These are phyloP conservation scores for Tylopilus sp. DNA, from an alignment of 768 basidiomycete species.

Conservation along the genomic window DNA sequence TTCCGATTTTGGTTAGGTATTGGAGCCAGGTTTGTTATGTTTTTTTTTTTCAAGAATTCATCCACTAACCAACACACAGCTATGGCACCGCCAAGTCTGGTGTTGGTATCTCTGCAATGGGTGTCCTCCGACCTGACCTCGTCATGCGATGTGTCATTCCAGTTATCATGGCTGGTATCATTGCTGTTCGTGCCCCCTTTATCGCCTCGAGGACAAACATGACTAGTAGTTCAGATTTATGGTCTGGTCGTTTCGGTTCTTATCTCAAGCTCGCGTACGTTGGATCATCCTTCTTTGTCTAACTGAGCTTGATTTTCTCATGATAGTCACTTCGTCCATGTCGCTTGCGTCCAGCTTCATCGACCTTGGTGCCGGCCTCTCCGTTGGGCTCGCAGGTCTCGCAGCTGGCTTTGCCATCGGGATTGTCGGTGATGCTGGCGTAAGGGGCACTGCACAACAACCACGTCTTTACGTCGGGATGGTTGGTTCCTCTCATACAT, in stretches of 20 bases:
- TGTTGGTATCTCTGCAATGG: constrained; percentile 97
- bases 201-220: neutral
- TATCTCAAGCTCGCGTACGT: constrained; percentile 56
- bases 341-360: constrained; percentile 91
- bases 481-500: constrained; percentile 42
- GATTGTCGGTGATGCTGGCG: constrained; percentile 98
- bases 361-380: constrained; percentile 90
- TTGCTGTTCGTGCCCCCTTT: constrained; percentile 67
- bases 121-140: constrained; percentile 90
- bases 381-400: constrained; percentile 91
- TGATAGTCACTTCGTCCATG: constrained; percentile 69
- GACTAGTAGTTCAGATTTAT: constrained; percentile 64
- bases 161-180: constrained; percentile 52
- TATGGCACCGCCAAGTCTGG: constrained; percentile 99
- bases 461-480: constrained; percentile 92
- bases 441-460: constrained; percentile 96
- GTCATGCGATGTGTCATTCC: constrained; percentile 42
- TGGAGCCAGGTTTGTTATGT: constrained; percentile 70
- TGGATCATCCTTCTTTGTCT: neutral
- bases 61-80: constrained; percentile 38
- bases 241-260: constrained; percentile 86
- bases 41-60: too few species aligned
- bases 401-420: constrained; percentile 98
- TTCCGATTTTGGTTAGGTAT: constrained; percentile 51
- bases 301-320: neutral